Evolutionary conservation across 352 stramenopile species (phyloP).

Genomic region (Globisporangium orthogonon): DNA sequence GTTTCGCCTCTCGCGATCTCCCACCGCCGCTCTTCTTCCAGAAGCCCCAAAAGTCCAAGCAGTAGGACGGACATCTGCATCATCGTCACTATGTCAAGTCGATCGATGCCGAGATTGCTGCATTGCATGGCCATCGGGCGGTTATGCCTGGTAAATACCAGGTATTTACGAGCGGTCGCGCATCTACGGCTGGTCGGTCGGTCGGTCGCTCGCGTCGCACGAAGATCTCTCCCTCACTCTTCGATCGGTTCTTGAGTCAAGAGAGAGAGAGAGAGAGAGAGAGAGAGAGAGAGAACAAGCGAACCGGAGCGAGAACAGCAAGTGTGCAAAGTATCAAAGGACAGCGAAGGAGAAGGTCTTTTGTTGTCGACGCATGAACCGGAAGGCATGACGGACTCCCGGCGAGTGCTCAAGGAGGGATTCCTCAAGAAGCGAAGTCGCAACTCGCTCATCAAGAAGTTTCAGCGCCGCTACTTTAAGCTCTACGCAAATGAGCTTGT

Average conservation of each 20-base stretch:
- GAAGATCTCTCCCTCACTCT: slow-evolving; percentile 3
- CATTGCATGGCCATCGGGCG: not conserved
- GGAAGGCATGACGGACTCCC: slow-evolving; percentile 13
- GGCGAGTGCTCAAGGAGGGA: slow-evolving; percentile 58
- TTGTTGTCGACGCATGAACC: not conserved
- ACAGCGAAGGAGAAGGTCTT: too few relatives aligned
- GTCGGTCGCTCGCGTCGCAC: not conserved
- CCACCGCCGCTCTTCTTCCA: slow-evolving; percentile 45
- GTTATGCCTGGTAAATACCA: not conserved
- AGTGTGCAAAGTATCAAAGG: too few relatives aligned
- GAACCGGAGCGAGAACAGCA: too few relatives aligned
- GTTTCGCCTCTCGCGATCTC: slow-evolving; percentile 13
- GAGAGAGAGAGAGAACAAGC: not conserved
- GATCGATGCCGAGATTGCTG: too few relatives aligned
- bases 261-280: not conserved
- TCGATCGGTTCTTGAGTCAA: not conserved
- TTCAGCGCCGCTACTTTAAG: slow-evolving; percentile 65
- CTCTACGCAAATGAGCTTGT: slow-evolving; percentile 50
- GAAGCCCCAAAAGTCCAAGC: slow-evolving; percentile 16
- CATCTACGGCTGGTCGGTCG: not conserved
- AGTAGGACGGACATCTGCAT: not conserved
- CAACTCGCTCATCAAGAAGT: slow-evolving; percentile 33
- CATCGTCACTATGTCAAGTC: too few relatives aligned
- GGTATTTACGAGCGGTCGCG: not conserved
- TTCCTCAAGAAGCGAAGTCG: slow-evolving; percentile 66